A percentile compares a stretch with the other conserved stretches of the same genome.
Conservation (phyloP, 2,329 filamentous ascomycete species). For the Emmonsiellopsis sp. region DNA sequence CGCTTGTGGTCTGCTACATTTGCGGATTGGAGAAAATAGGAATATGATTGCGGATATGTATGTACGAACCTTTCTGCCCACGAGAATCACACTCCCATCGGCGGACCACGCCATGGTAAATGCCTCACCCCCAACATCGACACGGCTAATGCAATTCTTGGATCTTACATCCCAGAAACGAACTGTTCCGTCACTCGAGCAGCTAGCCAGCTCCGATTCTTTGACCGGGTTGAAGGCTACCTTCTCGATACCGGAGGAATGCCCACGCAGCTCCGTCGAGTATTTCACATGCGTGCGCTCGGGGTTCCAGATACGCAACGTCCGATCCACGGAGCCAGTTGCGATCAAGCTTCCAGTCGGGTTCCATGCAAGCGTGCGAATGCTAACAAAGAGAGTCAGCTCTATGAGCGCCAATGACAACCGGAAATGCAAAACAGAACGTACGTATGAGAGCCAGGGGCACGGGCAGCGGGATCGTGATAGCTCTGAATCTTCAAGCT, state of each 20-base stretch:
- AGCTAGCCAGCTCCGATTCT: conserved; percentile 41
- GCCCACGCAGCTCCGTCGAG: conserved; percentile 40
- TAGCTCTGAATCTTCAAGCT: conserved; percentile 63
- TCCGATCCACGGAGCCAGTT: conserved; percentile 79
- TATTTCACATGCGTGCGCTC: conserved; percentile 37
- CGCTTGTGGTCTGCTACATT: not conserved
- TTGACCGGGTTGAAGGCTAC: conserved; percentile 40
- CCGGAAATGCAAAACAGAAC: conserved; percentile 15
- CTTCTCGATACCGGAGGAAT: conserved; percentile 38
- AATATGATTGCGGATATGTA: not conserved
- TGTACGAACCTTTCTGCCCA: conserved; percentile 37
- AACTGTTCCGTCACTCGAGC: conserved; percentile 40
- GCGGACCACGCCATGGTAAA: conserved; percentile 41
- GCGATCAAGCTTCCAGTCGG: conserved; percentile 74
- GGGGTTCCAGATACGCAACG: conserved; percentile 83
- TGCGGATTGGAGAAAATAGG: not conserved
- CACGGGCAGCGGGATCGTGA: conserved; percentile 50
- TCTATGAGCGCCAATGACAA: not conserved
- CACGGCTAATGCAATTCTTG: conserved; percentile 37
- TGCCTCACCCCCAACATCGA: conserved; percentile 41
- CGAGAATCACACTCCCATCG: conserved; percentile 37
- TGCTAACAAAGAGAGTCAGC: conserved; percentile 39
- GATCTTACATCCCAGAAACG: conserved; percentile 43
- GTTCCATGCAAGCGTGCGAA: conserved; percentile 82
- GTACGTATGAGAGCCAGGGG: conserved; percentile 48